Percentiles rank a stretch among this genome's conserved stretches.
phyloP scores from a whole-genome alignment of 2,329 filamentous ascomycete genomes.

The Verticillium tricorpus region DNA sequence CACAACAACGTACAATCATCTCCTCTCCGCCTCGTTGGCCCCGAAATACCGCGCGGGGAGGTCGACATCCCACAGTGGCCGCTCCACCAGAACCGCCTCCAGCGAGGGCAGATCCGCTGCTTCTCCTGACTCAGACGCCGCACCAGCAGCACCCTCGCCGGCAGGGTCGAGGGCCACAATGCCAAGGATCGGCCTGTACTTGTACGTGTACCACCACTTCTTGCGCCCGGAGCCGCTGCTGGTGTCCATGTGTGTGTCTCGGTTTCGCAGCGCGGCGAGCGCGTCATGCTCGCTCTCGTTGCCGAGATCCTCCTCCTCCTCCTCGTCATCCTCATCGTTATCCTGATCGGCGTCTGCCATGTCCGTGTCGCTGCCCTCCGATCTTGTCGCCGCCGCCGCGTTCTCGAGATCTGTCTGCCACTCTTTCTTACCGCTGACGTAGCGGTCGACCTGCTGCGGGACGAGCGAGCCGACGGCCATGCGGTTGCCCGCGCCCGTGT shows the following conservation, averaged over 20 bases:
- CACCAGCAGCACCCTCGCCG: neutral
- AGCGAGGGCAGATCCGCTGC: conserved; percentile 31
- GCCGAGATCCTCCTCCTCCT: conserved; percentile 31
- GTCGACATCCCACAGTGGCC: conserved; percentile 79
- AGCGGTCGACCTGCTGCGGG: conserved; percentile 32
- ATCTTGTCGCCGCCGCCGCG: conserved; percentile 18
- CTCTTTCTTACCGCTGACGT: conserved; percentile 31
- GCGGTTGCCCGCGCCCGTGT: conserved; percentile 48
- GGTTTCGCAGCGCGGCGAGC: conserved; percentile 27
- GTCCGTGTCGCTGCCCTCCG: conserved; percentile 32
- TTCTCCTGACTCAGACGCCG: neutral
- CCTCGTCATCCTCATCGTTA: conserved; percentile 24
- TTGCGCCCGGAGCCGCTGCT: conserved; percentile 19
- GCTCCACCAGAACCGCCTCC: conserved; percentile 85
- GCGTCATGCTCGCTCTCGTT: conserved; percentile 18
- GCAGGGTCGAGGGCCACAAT: conserved; percentile 39
- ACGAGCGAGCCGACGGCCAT: conserved; percentile 42
- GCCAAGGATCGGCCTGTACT: conserved; percentile 91
- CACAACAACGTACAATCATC: neutral
- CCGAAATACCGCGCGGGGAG: conserved; percentile 67
- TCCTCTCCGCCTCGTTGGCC: conserved; percentile 47
- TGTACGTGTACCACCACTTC: conserved; percentile 77
- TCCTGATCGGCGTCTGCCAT: conserved; percentile 28
- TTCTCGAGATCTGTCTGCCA: conserved; percentile 22
- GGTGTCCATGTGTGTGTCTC: conserved; percentile 12